Percentiles rank a stretch among this genome's conserved stretches.
Conservation (phyloP, 2,329 filamentous ascomycete genomes). For the Gremmenia infestans region DNA sequence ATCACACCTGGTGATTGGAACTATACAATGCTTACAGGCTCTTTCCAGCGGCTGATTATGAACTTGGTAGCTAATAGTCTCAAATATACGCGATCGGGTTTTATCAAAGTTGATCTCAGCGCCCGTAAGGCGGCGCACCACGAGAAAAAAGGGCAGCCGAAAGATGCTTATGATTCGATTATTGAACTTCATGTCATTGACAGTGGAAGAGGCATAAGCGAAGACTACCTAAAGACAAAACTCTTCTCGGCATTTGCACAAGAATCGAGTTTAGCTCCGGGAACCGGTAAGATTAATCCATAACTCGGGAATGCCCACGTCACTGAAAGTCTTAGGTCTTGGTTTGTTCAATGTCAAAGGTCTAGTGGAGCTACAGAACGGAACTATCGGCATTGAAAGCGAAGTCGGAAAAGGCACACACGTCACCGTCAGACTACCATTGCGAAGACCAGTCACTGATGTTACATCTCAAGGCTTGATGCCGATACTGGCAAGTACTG, state of each 20-base stretch:
- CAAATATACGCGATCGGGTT: slow-evolving; percentile 51
- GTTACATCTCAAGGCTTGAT: too few relatives aligned
- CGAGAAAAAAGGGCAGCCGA: too few relatives aligned
- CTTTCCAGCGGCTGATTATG: slow-evolving; percentile 46
- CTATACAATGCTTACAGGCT: slow-evolving; percentile 47
- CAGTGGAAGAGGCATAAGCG: slow-evolving; percentile 58
- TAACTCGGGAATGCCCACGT: too few relatives aligned
- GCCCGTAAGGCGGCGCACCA: slow-evolving; percentile 37
- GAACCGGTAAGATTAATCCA: slow-evolving; percentile 39
- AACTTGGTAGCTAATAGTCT: slow-evolving; percentile 56
- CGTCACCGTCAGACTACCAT: too few relatives aligned
- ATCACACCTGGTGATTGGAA: slow-evolving; percentile 9
- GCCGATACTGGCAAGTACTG: too few relatives aligned
- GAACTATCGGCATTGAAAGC: too few relatives aligned
- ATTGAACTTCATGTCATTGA: slow-evolving; percentile 26
- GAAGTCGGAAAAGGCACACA: too few relatives aligned
- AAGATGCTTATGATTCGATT: too few relatives aligned
- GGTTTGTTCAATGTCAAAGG: too few relatives aligned
- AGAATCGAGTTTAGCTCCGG: slow-evolving; percentile 53
- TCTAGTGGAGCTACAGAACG: too few relatives aligned
- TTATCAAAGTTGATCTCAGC: slow-evolving; percentile 38
- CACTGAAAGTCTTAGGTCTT: too few relatives aligned
- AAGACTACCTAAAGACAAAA: slow-evolving; percentile 53
- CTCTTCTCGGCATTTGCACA: slow-evolving; percentile 57
- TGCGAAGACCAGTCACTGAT: too few relatives aligned